phyloP scores from a whole-genome alignment of 805 yeast genomes.

The Diddensiella caesifluorescens region DNA sequence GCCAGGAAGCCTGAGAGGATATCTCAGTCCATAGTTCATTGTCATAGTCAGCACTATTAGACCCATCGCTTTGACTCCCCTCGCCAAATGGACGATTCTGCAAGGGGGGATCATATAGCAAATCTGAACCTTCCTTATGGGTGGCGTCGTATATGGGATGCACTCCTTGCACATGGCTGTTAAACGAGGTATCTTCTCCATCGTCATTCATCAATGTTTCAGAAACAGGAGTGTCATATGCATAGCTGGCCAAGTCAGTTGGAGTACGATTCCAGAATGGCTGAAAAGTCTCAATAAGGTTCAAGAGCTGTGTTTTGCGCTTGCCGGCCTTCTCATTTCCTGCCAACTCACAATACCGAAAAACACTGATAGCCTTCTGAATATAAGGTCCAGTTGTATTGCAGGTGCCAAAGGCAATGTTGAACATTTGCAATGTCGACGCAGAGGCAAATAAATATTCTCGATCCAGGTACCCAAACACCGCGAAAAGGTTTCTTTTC shows the following conservation, averaged over 20 bases:
- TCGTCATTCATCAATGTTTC: no score
- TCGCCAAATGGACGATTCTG: no score
- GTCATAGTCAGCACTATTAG: no score
- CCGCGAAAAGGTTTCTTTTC: slow-evolving; percentile 13
- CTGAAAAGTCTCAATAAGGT: slow-evolving; percentile 16
- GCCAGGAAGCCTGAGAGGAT: slow-evolving; percentile 17
- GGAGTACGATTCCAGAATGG: no score
- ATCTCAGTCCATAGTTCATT: slow-evolving; percentile 20
- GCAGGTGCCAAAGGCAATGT: slow-evolving; percentile 20
- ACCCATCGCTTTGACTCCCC: background rate
- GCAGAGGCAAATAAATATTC: slow-evolving; percentile 24
- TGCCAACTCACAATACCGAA: slow-evolving; percentile 13
- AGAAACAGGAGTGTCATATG: no score
- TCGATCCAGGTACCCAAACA: slow-evolving; percentile 23
- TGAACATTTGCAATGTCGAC: slow-evolving; percentile 22
- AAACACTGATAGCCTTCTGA: slow-evolving; percentile 17
- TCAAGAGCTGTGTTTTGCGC: slow-evolving; percentile 17
- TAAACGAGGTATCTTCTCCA: no score
- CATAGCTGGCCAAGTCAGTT: no score
- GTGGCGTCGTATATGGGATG: no score
- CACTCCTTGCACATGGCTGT: no score
- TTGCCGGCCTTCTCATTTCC: slow-evolving; percentile 18
- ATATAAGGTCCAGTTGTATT: slow-evolving; percentile 16
- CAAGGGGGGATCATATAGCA: no score
- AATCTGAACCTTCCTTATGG: no score